Evolutionary conservation across 352 stramenopile species (phyloP).

Genomic region (Pythium chondricola): DNA sequence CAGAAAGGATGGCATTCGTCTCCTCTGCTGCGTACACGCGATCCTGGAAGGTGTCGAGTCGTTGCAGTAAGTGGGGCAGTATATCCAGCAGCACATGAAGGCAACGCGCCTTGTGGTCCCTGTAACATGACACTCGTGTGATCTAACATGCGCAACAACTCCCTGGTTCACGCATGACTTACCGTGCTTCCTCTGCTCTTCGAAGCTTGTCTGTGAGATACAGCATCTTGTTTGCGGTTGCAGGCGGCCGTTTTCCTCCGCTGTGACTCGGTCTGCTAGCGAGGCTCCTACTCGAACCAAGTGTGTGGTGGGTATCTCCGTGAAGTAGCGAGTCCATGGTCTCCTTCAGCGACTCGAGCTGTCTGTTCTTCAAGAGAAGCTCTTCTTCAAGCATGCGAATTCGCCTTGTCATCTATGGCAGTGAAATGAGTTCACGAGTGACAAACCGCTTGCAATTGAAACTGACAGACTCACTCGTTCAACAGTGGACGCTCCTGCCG

Average conservation of each 20-base stretch:
- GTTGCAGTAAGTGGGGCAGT: constrained; percentile 37
- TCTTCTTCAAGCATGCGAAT: constrained; percentile 41
- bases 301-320: too few species aligned
- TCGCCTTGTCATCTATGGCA: constrained; percentile 27
- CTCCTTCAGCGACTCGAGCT: constrained; percentile 27
- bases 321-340: constrained; percentile 26
- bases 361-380: constrained; percentile 26
- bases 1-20: constrained; percentile 46
- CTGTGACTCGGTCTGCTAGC: too few species aligned
- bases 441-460: not conserved
- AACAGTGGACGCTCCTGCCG: not conserved
- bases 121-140: constrained; percentile 2
- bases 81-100: constrained; percentile 37
- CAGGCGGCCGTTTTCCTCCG: not conserved
- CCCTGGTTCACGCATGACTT: too few species aligned
- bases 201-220: constrained; percentile 30
- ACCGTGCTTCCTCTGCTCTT: constrained; percentile 30
- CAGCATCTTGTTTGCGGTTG: constrained; percentile 18
- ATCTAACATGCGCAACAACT: not conserved
- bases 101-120: constrained; percentile 35
- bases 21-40: constrained; percentile 32
- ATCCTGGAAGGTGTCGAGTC: constrained; percentile 43
- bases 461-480: not conserved
- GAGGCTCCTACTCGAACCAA: too few species aligned
- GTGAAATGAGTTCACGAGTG: not conserved